A percentile compares a stretch with the other conserved stretches of the same genome.
phyloP scores from a whole-genome alignment of 2,329 filamentous ascomycete species.

The Domatiomyces catenatus region DNA sequence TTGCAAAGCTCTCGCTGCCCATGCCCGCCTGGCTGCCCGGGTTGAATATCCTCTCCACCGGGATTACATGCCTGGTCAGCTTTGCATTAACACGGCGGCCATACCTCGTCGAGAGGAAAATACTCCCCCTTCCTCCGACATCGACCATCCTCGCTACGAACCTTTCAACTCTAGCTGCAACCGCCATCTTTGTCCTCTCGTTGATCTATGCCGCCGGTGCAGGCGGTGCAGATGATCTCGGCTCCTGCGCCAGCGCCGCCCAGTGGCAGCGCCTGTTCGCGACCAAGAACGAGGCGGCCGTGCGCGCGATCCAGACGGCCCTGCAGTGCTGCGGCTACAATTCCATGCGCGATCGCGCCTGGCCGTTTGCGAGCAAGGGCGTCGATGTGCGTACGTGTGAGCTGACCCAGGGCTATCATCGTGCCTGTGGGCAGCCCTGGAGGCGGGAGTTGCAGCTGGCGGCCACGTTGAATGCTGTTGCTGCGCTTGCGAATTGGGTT shows the following conservation, averaged over 20 bases:
- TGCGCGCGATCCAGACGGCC: slow-evolving; percentile 22
- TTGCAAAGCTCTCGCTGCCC: not conserved
- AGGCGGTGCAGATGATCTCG: slow-evolving; percentile 11
- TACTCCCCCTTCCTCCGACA: not conserved
- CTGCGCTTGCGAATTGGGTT: not conserved
- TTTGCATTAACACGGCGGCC: no score
- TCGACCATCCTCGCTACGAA: not conserved
- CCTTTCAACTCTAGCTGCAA: slow-evolving; percentile 17
- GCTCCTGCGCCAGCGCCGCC: slow-evolving; percentile 20
- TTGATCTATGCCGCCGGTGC: slow-evolving; percentile 20
- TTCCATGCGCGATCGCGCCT: slow-evolving; percentile 24
- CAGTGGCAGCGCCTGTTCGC: slow-evolving; percentile 22
- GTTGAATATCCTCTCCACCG: not conserved
- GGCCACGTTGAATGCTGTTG: slow-evolving; percentile 5
- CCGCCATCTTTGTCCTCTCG: slow-evolving; percentile 20
- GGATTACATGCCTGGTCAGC: not conserved
- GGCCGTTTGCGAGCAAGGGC: slow-evolving; percentile 23
- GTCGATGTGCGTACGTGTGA: slow-evolving; percentile 22
- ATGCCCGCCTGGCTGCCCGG: not conserved
- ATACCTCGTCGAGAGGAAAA: not conserved
- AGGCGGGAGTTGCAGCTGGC: slow-evolving; percentile 16
- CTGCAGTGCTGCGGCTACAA: slow-evolving; percentile 24
- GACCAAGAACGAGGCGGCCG: slow-evolving; percentile 19
- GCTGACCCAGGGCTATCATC: slow-evolving; percentile 19
- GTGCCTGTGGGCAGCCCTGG: slow-evolving; percentile 21